Conservation (phyloP, 2,329 filamentous ascomycete genomes). For the Talaromyces sp. region DNA sequence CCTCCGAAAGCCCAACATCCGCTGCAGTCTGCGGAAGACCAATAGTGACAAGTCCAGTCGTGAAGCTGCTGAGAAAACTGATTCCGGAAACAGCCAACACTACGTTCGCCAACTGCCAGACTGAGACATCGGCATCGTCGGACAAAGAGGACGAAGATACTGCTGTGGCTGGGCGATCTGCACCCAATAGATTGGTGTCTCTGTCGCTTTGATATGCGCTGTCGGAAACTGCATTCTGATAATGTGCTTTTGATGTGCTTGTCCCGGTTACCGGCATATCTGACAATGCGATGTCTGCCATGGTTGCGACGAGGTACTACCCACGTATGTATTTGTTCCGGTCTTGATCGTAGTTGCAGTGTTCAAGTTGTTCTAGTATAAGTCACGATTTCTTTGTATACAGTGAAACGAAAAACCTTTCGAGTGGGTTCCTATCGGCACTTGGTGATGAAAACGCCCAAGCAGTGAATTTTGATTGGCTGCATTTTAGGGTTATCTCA, state of each 20-base stretch:
- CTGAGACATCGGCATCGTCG: neutral
- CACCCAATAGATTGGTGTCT: neutral
- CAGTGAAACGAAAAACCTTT: neutral
- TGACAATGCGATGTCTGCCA: neutral
- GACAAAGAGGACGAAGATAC: neutral
- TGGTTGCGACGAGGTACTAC: neutral
- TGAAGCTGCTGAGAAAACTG: slow-evolving; percentile 14
- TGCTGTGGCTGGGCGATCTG: neutral
- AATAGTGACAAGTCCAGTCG: slow-evolving; percentile 15
- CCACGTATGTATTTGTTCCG: no score
- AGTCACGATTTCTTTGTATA: neutral
- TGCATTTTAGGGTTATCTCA: neutral
- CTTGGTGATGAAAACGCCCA: neutral
- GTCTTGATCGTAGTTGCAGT: neutral
- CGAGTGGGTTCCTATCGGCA: neutral
- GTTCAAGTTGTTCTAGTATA: neutral
- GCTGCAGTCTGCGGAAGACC: slow-evolving; percentile 12
- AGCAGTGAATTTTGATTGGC: neutral
- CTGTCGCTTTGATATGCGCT: slow-evolving; percentile 2
- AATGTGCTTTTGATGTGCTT: neutral
- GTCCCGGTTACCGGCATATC: neutral
- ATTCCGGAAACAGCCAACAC: slow-evolving; percentile 15
- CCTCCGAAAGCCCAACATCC: slow-evolving; percentile 14
- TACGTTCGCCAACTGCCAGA: slow-evolving; percentile 8
- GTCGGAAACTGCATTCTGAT: neutral